Conservation (phyloP, 1,284 basidiomycete species). For the Fistulinella cinereoalba region DNA sequence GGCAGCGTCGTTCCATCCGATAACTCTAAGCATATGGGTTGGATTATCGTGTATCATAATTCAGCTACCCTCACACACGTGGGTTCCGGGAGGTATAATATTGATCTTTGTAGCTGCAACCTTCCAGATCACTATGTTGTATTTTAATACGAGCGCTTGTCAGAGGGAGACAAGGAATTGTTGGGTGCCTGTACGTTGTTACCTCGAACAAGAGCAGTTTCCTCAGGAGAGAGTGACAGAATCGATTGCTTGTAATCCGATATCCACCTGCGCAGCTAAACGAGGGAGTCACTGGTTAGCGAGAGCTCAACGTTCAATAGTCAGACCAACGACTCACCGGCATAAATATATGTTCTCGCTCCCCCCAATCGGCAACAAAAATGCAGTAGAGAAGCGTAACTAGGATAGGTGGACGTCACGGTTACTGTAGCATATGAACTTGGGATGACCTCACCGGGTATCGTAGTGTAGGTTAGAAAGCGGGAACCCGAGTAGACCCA, state of each 20-base stretch:
- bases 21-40: slow-evolving; percentile 59
- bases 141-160: slow-evolving; percentile 3
- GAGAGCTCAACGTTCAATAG: not conserved
- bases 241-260: slow-evolving; percentile 40
- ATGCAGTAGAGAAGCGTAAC: slow-evolving; percentile 53
- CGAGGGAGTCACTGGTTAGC: not conserved
- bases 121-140: no score
- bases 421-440: not conserved
- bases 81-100: not conserved
- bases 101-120: no score
- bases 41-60: slow-evolving; percentile 56
- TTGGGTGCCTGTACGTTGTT: slow-evolving; percentile 1
- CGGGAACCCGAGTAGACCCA: slow-evolving; percentile 53
- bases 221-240: slow-evolving; percentile 50
- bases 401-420: slow-evolving; percentile 24
- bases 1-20: slow-evolving; percentile 59
- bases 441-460: slow-evolving; percentile 43
- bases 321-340: slow-evolving; percentile 44
- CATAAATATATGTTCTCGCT: slow-evolving; percentile 66
- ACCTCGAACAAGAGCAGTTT: slow-evolving; percentile 30
- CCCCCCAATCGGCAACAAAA: slow-evolving; percentile 67
- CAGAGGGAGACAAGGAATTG: not conserved
- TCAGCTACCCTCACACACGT: slow-evolving; percentile 32
- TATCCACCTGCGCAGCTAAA: slow-evolving; percentile 48
- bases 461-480: slow-evolving; percentile 45